Evolutionary conservation across 1,284 basidiomycete species (phyloP).

Genomic region (Irpex lacteus): DNA sequence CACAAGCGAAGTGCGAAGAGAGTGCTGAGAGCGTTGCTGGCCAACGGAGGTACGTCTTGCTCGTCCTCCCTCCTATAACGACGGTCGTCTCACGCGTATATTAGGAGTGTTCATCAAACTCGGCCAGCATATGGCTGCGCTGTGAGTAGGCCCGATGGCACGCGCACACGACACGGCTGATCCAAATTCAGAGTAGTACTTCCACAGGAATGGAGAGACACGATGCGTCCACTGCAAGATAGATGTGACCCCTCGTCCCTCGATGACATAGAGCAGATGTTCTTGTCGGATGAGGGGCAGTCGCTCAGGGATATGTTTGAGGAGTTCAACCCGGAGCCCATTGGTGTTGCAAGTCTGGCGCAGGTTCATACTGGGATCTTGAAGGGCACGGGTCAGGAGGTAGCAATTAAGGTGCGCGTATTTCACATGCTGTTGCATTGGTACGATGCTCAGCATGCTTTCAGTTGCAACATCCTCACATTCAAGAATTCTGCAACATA

Average conservation of each 20-base stretch:
- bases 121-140: conserved; percentile 84
- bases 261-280: conserved; percentile 66
- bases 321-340: conserved; percentile 86
- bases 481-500: conserved; percentile 88
- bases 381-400: conserved; percentile 65
- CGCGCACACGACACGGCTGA: conserved; percentile 7
- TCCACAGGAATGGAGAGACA: conserved; percentile 76
- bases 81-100: not conserved
- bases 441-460: not conserved
- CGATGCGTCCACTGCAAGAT: conserved; percentile 78
- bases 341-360: conserved; percentile 93
- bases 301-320: conserved; percentile 68
- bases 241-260: conserved; percentile 80
- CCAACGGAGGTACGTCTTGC: conserved; percentile 72
- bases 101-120: conserved; percentile 91
- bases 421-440: not conserved
- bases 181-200: conserved; percentile 50
- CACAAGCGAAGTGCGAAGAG: conserved; percentile 79
- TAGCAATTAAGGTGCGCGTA: conserved; percentile 82
- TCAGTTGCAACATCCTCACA: conserved; percentile 90
- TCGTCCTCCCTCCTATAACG: not conserved
- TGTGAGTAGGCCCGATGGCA: conserved; percentile 36
- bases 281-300: conserved; percentile 70
- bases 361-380: conserved; percentile 91
- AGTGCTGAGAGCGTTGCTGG: conserved; percentile 76